Evolutionary conservation across 192 early-diverging fungal genomes (phyloP), one percentile per base, ranked within the genome.

Genomic region (Backusella circina): DNA sequence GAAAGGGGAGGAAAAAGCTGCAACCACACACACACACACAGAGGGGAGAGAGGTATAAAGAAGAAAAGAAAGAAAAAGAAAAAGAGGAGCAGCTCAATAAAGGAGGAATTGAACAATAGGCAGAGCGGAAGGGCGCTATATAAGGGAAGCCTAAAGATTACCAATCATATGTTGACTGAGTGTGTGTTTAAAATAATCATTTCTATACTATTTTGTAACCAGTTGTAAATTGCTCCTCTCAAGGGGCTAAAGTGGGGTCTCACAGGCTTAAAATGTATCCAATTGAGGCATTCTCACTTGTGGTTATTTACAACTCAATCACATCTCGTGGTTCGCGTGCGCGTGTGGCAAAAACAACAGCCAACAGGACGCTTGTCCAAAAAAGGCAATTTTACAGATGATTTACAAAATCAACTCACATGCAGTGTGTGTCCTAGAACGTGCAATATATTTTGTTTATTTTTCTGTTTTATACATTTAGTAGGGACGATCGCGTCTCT

Each of bases 401-500:
- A 31, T 71, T 44, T 44, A 41, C 36, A 47, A 47, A 39, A 31
- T 28, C 39, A 18, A 50, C 44, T 71, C 26, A 32, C 26, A 32
- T 44, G 31, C 70, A 32, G 31, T 41, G 26, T 36, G 69, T 71
- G 38, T 71, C 16, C 8, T 23, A 72, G 31, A 72, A 72, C 32
- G 28, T 32, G 30, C 21, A 72, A 50, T 32, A 72, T 23, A 73
- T 64, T 44, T 44, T 28, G 33, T 47, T 44, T 66, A 33, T 67
- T 32, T 36, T 47, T 31, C 18, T 10, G 47, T 7, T 54, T 38
- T 26, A 35, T 26, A 70, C 54, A 31, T 51, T 76, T 82, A 86
- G 70, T 86, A 86, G 31, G 85, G 85, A 8, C 85, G 73, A 44
- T 81, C 84, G 61, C 84, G 81, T 67, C 85, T 81, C 23, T 86